Evolutionary conservation across 2,329 filamentous ascomycete genomes (phyloP).

Genomic region (Mollisiaceae sp.): DNA sequence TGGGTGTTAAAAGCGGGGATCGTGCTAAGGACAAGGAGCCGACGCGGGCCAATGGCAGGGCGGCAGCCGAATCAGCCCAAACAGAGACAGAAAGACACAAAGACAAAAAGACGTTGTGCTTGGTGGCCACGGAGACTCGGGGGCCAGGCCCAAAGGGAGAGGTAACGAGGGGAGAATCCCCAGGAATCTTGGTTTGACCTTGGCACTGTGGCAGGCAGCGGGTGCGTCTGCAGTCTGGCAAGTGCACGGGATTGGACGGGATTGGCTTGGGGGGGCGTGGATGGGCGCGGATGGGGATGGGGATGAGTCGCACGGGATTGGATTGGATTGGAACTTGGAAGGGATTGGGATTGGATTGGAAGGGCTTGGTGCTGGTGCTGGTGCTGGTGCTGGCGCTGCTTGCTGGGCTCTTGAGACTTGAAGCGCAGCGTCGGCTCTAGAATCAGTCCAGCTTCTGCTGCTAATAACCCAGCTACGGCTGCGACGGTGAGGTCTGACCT

Average conservation of each 20-base stretch:
- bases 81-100: too few relatives aligned
- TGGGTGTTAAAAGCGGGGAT: not conserved
- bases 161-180: too few relatives aligned
- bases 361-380: not conserved
- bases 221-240: not conserved
- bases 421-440: not conserved
- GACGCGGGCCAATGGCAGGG: not conserved
- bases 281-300: too few relatives aligned
- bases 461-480: not conserved
- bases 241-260: not conserved
- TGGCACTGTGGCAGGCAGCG: not conserved
- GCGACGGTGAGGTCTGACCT: slow-evolving; percentile 3
- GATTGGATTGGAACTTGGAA: too few relatives aligned
- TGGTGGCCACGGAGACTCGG: not conserved
- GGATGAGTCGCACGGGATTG: too few relatives aligned
- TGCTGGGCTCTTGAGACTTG: too few relatives aligned
- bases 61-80: not conserved
- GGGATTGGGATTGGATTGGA: too few relatives aligned
- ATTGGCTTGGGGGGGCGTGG: too few relatives aligned
- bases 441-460: not conserved
- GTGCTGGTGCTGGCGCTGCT: not conserved
- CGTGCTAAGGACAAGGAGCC: not conserved
- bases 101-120: not conserved
- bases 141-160: not conserved
- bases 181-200: not conserved